A percentile compares a stretch with the other conserved stretches of the same genome.
These are phyloP conservation scores for Giardia muris DNA, from an alignment of 208 protist genomes.

Conservation along the genomic window DNA sequence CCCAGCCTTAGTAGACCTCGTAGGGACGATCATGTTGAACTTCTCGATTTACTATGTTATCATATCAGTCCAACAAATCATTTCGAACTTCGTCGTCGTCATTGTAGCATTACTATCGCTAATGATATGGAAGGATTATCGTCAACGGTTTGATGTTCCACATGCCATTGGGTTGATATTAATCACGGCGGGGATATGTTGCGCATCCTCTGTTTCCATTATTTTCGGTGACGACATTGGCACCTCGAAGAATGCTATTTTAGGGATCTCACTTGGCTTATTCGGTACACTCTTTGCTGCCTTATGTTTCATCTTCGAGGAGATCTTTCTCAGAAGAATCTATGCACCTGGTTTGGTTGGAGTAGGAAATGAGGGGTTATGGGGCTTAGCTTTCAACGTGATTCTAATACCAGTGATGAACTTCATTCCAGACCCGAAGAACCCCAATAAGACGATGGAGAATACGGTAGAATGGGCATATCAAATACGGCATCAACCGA, in stretches of 20 bases:
- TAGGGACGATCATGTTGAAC: neutral
- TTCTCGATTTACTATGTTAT: neutral
- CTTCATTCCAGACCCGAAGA: neutral
- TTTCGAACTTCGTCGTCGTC: neutral
- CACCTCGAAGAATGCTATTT: neutral
- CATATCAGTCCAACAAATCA: neutral
- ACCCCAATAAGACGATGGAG: neutral
- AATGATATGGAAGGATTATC: neutral
- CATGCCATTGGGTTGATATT: neutral
- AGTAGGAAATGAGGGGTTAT: neutral
- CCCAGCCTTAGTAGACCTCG: neutral
- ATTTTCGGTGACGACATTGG: neutral
- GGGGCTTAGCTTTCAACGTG: neutral
- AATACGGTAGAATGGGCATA: neutral
- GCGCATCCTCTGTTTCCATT: neutral
- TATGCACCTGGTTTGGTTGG: neutral
- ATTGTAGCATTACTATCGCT: slow-evolving; percentile 5
- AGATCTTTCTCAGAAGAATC: slow-evolving; percentile 8
- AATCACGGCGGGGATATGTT: neutral
- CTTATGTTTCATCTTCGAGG: neutral
- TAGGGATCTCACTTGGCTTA: neutral
- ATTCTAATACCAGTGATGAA: neutral
- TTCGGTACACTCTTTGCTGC: neutral
- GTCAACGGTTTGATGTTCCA: neutral
- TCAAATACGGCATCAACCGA: neutral